Conservation (phyloP, 2,329 filamentous ascomycete species). For the Microsporum audouinii region DNA sequence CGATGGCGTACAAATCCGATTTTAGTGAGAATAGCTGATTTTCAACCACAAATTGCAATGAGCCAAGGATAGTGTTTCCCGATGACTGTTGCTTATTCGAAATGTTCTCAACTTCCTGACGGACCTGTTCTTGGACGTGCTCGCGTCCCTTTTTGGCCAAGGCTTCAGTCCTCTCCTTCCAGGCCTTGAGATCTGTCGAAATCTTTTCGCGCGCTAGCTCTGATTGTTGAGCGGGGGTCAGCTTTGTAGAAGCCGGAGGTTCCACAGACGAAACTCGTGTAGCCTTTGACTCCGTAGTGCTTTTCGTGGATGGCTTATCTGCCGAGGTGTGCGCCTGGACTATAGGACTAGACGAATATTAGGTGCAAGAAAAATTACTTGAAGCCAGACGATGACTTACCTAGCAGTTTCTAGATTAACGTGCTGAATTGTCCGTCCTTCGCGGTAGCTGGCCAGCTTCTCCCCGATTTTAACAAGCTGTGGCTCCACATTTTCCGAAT, state of each 20-base stretch:
- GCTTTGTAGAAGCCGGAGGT: conserved; percentile 18
- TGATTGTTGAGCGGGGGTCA: conserved; percentile 24
- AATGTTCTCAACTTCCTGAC: conserved; percentile 60
- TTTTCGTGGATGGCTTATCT: background rate
- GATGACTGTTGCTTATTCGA: conserved; percentile 55
- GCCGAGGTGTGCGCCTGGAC: background rate
- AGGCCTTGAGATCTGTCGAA: conserved; percentile 56
- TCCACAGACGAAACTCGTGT: conserved; percentile 18
- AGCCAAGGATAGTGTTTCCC: conserved; percentile 43
- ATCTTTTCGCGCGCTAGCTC: conserved; percentile 51
- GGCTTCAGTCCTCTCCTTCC: conserved; percentile 79
- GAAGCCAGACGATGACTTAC: background rate
- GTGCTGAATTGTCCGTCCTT: conserved; percentile 33
- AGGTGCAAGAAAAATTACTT: background rate
- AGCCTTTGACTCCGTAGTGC: conserved; percentile 9
- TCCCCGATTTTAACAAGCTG: conserved; percentile 88
- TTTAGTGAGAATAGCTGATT: conserved; percentile 56
- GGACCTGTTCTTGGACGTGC: conserved; percentile 51
- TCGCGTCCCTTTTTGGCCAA: conserved; percentile 75
- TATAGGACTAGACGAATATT: background rate
- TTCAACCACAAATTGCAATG: conserved; percentile 57
- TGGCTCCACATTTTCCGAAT: conserved; percentile 86
- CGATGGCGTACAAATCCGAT: conserved; percentile 48
- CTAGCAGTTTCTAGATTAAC: conserved; percentile 6
- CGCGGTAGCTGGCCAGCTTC: conserved; percentile 56